Evolutionary conservation across 352 stramenopile species (phyloP).

Genomic region (Paralagenidium karlingii): DNA sequence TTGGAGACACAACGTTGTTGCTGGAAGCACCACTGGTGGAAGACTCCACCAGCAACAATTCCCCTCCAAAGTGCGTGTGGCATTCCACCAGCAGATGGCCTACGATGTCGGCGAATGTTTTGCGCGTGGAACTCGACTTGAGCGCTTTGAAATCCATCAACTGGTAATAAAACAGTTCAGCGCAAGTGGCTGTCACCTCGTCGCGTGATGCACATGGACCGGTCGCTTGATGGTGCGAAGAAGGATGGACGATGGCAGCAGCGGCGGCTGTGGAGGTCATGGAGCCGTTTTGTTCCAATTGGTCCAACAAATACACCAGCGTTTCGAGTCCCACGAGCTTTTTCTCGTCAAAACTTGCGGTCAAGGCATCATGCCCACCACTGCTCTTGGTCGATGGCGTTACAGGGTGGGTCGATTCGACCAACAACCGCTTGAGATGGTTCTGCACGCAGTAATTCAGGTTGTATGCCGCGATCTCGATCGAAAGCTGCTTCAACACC

Average conservation of each 20-base stretch:
- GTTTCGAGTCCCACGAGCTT: slow-evolving; percentile 51
- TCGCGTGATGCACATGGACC: no score
- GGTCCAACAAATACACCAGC: slow-evolving; percentile 14
- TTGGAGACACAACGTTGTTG: no score
- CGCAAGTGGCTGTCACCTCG: no score
- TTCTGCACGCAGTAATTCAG: slow-evolving; percentile 53
- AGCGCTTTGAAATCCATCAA: slow-evolving; percentile 29
- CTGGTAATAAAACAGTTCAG: not conserved
- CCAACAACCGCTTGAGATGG: slow-evolving; percentile 40
- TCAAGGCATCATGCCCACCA: no score
- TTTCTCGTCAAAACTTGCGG: slow-evolving; percentile 62
- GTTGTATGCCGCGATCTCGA: slow-evolving; percentile 54
- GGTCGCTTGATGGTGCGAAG: no score
- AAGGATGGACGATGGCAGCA: no score
- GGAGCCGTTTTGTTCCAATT: not conserved
- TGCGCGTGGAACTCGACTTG: slow-evolving; percentile 7
- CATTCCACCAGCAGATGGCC: slow-evolving; percentile 55
- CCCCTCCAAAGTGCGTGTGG: slow-evolving; percentile 45
- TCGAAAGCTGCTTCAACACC: slow-evolving; percentile 29
- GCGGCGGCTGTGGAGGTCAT: not conserved
- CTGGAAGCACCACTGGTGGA: no score
- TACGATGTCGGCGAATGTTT: slow-evolving; percentile 51
- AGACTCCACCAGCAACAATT: no score
- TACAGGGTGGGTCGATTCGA: slow-evolving; percentile 40
- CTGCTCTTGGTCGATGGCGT: no score